Evolutionary conservation across 2,329 filamentous ascomycete species (phyloP).

Genomic region (Aspergillus eucalypticola): DNA sequence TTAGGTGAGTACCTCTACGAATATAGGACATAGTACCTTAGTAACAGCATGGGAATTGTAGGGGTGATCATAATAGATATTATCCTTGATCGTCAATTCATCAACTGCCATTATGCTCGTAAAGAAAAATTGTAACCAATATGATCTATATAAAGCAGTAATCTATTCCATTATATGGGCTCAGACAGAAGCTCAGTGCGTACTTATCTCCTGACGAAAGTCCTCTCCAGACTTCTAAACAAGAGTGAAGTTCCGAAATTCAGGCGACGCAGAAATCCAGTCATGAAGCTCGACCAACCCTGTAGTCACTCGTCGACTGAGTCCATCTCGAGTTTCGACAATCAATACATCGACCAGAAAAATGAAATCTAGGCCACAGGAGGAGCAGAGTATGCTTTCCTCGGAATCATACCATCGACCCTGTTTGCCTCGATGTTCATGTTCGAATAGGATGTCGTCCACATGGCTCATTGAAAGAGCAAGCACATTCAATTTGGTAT

Average conservation of each 20-base stretch:
- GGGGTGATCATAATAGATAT: too few relatives aligned
- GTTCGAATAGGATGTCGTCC: fast-evolving
- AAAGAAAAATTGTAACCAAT: too few relatives aligned
- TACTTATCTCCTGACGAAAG: too few relatives aligned
- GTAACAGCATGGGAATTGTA: too few relatives aligned
- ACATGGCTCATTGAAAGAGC: not conserved
- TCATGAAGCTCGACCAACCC: not conserved
- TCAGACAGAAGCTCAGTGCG: too few relatives aligned
- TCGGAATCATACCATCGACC: not conserved
- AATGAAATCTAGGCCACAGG: fast-evolving
- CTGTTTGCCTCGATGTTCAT: not conserved
- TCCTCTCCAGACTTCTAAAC: not conserved
- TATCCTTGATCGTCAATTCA: too few relatives aligned
- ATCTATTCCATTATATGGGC: too few relatives aligned
- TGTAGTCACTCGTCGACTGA: not conserved
- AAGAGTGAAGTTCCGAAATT: not conserved
- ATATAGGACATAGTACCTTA: too few relatives aligned
- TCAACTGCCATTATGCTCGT: too few relatives aligned
- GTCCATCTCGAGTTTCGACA: not conserved
- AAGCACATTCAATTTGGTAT: not conserved
- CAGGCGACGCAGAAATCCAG: not conserved
- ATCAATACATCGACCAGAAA: not conserved
- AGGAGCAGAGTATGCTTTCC: not conserved
- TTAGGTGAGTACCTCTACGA: too few relatives aligned
- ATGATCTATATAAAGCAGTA: too few relatives aligned